Evolutionary conservation across 305 asterid species (phyloP).

Genomic region (Fraxinus nigra): DNA sequence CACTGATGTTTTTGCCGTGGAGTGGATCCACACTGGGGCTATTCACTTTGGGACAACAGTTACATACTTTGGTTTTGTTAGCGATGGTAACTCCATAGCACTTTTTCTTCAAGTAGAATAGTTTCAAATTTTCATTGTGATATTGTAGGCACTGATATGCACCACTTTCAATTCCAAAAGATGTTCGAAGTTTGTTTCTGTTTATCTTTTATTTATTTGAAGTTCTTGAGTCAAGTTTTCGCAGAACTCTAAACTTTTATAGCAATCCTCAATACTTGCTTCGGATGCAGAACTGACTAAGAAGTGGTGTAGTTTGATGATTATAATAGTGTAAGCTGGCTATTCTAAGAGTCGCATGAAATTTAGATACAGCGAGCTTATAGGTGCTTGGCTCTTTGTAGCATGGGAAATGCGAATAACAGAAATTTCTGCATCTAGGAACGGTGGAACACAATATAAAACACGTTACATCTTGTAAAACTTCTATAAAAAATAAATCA

Average conservation of each 20-base stretch:
- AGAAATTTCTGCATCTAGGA: not conserved
- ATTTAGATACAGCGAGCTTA: not conserved
- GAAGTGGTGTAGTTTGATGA: not conserved
- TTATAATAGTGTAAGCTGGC: not conserved
- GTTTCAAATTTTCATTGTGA: constrained; percentile 9
- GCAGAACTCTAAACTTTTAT: not conserved
- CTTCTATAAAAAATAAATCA: not conserved
- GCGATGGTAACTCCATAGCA: constrained; percentile 70
- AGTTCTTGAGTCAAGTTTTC: not conserved
- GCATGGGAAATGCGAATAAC: not conserved
- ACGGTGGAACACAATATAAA: not conserved
- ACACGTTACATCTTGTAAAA: not conserved
- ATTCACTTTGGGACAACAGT: constrained; percentile 96
- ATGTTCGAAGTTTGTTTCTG: not conserved
- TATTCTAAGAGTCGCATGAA: not conserved
- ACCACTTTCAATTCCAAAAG: not conserved
- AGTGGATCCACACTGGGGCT: constrained; percentile 91
- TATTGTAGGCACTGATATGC: constrained; percentile 7
- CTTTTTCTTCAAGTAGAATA: not conserved
- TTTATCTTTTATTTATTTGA: not conserved
- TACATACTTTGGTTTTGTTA: constrained; percentile 89
- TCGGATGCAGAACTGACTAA: not conserved
- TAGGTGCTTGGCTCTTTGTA: not conserved
- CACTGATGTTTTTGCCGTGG: constrained; percentile 95
- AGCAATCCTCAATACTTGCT: not conserved